Evolutionary conservation across 1,284 basidiomycete genomes (phyloP).

Genomic region (Ganoderma boninense): DNA sequence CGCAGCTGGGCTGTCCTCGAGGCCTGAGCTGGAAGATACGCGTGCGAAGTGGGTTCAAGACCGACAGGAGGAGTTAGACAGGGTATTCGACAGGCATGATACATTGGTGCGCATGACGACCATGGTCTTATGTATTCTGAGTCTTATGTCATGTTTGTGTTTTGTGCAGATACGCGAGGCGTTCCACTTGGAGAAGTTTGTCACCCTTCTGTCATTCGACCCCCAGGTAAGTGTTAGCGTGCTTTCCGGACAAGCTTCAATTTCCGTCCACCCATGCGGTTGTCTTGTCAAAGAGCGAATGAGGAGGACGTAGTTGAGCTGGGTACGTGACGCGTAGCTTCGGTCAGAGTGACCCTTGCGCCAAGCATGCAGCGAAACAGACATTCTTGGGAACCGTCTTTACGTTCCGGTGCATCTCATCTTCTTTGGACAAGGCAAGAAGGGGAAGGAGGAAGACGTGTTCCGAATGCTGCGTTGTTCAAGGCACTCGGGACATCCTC

Average conservation of each 20-base stretch:
- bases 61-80: slow-evolving; percentile 67
- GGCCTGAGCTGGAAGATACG: slow-evolving; percentile 34
- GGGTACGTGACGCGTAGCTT: no score
- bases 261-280: neutral
- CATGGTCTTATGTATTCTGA: neutral
- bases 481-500: no score
- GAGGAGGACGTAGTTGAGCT: neutral
- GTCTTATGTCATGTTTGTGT: neutral
- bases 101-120: slow-evolving; percentile 61
- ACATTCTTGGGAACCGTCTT: no score
- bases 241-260: neutral
- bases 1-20: neutral
- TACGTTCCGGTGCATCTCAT: no score
- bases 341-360: no score
- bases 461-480: no score
- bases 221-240: slow-evolving; percentile 60
- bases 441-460: no score
- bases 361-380: neutral
- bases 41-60: slow-evolving; percentile 59
- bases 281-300: neutral
- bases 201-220: slow-evolving; percentile 77
- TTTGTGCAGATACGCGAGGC: slow-evolving; percentile 75
- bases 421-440: no score
- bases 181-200: slow-evolving; percentile 87
- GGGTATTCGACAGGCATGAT: slow-evolving; percentile 76